Conservation (phyloP, 768 basidiomycete genomes). For the Trichaptum fuscoviolaceum region DNA sequence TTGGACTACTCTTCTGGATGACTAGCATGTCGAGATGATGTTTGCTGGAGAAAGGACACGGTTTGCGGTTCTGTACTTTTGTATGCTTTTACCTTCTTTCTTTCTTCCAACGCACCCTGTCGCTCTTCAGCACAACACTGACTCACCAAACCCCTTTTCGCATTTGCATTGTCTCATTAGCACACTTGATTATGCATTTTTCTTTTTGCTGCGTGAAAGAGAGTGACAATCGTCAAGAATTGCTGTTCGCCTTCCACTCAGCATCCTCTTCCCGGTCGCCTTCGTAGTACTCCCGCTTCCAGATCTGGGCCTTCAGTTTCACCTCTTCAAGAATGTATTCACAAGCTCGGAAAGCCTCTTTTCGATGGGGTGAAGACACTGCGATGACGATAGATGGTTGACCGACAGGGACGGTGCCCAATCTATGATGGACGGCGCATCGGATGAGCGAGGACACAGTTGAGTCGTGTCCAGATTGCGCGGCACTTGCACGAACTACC, state of each 20-base stretch:
- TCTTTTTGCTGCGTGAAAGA: not conserved
- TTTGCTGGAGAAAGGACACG: not conserved
- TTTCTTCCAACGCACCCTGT: not conserved
- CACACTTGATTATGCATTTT: slow-evolving; percentile 1
- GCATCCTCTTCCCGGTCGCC: slow-evolving; percentile 56
- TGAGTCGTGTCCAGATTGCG: slow-evolving; percentile 33
- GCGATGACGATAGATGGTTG: slow-evolving; percentile 82
- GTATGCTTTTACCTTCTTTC: not conserved
- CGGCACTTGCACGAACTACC: slow-evolving; percentile 35
- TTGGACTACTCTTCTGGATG: not conserved
- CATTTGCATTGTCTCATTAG: not conserved
- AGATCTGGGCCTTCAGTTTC: slow-evolving; percentile 79
- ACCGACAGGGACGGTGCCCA: slow-evolving; percentile 73
- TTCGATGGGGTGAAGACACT: slow-evolving; percentile 79
- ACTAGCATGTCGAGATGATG: not conserved
- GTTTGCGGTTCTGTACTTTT: not conserved
- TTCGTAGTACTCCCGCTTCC: slow-evolving; percentile 89
- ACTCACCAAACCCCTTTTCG: not conserved
- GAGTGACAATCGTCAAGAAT: not conserved
- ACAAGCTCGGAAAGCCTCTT: slow-evolving; percentile 74
- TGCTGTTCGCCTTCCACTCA: slow-evolving; percentile 62
- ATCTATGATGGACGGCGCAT: slow-evolving; percentile 67
- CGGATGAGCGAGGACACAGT: slow-evolving; percentile 35
- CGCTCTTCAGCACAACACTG: not conserved
- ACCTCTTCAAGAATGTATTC: slow-evolving; percentile 84